A percentile compares a stretch with the other conserved stretches of the same genome.
These are phyloP conservation scores for Termitomyces sp. DNA, from an alignment of 1,284 basidiomycete species.

Conservation along the genomic window DNA sequence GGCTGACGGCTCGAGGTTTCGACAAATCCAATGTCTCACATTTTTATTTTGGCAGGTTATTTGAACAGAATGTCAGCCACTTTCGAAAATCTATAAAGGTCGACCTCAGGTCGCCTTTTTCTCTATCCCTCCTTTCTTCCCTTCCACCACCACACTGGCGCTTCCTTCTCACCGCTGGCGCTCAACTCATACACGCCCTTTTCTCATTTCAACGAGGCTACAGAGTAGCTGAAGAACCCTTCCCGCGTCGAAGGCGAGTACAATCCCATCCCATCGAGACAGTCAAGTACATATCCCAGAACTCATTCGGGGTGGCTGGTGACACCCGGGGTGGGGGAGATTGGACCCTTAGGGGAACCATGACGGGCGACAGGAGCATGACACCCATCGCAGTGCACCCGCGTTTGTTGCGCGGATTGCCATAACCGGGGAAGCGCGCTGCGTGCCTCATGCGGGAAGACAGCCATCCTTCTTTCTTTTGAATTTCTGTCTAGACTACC, in stretches of 20 bases:
- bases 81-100: constrained; percentile 3
- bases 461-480: constrained; percentile 3
- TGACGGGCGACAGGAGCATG: constrained; percentile 10
- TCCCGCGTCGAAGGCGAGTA: not conserved
- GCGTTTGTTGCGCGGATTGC: not conserved
- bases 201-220: not conserved
- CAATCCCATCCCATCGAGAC: not conserved
- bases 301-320: constrained; percentile 9
- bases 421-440: constrained; percentile 8
- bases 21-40: not conserved
- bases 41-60: not conserved
- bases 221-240: constrained; percentile 3
- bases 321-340: constrained; percentile 9
- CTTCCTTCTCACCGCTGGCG: not conserved
- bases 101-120: not conserved
- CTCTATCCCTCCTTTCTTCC: not conserved
- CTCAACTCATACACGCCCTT: not conserved
- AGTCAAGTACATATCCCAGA: constrained; percentile 6
- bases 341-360: constrained; percentile 4
- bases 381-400: constrained; percentile 11
- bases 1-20: not conserved
- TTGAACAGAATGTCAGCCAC: constrained; percentile 1
- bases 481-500: constrained; percentile 6
- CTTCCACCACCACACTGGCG: not conserved
- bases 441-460: constrained; percentile 1